Evolutionary conservation across 768 basidiomycete species (phyloP), one percentile per base, ranked within the genome.

Genomic region (Baorangia bicolor): DNA sequence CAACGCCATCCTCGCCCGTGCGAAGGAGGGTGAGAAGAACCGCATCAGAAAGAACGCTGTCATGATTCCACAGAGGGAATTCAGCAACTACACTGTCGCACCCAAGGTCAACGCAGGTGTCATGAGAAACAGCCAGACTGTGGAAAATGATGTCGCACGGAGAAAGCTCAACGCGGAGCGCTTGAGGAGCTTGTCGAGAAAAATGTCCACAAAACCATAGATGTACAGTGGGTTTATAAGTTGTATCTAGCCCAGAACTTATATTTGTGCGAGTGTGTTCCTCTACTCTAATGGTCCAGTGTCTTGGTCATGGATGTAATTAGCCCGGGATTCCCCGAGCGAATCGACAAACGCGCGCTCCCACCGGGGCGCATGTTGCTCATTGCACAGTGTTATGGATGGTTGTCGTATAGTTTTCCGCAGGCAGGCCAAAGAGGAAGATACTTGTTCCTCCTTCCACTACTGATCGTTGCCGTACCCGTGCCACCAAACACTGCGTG

Each of bases 41-140:
- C 77, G 85, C 20, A 81, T 87, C 51, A 79, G 84, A 68, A 86
- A 83, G 78, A 90, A 94, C 52, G 88, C 89, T 3, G 92, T 94
- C 33, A 80, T 82, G 75, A 92, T 95, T 53, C 92, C 93, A 2
- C 82, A 89, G 69, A 75, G 86, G 50, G 82, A 88, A 55, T 67
- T 92, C 14, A 86, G 87, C 48, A 87, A 77, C 56, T 95, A 92
- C 71, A 88, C 88, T 0, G 82, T 94, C 27, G 92, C 92, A 38
- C 92, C 92, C 9, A 81, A 72, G 67, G 63, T 70, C 49, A 85
- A 80, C 49, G 73, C 79, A 5, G 87, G 86, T 2, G 63, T 84
- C 37, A 60, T 74, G 50, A 77, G 79, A 64, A 72, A 70, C 47
- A 86, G 78, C 61, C 61, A 69, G 30, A 87, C 85, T 48, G 88